Percentiles rank a stretch among this genome's conserved stretches.
These are phyloP conservation scores for Verticillium dahliae DNA, from an alignment of 2,329 filamentous ascomycete species.

Conservation along the genomic window DNA sequence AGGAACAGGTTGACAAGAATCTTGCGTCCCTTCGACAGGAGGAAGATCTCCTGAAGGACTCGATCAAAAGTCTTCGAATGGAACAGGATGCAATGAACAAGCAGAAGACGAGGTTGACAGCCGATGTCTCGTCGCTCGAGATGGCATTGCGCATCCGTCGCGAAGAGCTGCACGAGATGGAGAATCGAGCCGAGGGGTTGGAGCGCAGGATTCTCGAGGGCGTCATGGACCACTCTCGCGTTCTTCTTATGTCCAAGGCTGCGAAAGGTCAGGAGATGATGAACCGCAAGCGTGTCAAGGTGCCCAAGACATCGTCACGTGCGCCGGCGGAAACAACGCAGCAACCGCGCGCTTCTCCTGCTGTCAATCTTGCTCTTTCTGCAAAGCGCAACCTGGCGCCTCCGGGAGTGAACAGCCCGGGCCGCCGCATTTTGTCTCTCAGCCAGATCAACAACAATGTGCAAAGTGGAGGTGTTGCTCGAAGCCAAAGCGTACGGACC, in stretches of 20 bases:
- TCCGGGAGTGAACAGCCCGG: conserved; percentile 46
- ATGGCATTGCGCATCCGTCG: conserved; percentile 83
- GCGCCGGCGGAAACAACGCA: neutral
- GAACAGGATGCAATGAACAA: conserved; percentile 71
- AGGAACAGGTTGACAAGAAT: conserved; percentile 53
- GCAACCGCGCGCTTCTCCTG: conserved; percentile 18
- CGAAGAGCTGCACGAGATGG: conserved; percentile 89
- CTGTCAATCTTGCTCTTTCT: conserved; percentile 47
- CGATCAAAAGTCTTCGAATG: conserved; percentile 50
- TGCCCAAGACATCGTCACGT: conserved; percentile 32
- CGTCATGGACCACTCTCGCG: conserved; percentile 90
- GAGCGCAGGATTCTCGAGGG: conserved; percentile 92
- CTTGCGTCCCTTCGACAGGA: conserved; percentile 45
- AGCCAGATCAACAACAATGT: conserved; percentile 82
- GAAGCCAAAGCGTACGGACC: conserved; percentile 72
- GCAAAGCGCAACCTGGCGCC: conserved; percentile 41
- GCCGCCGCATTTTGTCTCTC: conserved; percentile 80
- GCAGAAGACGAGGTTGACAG: conserved; percentile 73
- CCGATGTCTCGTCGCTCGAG: conserved; percentile 85
- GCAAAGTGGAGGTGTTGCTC: conserved; percentile 57
- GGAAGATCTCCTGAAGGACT: conserved; percentile 45
- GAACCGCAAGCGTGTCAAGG: conserved; percentile 49
- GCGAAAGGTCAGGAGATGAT: conserved; percentile 46
- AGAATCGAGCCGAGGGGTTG: conserved; percentile 76
- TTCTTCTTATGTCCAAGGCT: conserved; percentile 72